Base-by-base conservation (phyloP, 31 red algal species). In the Endocladia muricata region DNA sequence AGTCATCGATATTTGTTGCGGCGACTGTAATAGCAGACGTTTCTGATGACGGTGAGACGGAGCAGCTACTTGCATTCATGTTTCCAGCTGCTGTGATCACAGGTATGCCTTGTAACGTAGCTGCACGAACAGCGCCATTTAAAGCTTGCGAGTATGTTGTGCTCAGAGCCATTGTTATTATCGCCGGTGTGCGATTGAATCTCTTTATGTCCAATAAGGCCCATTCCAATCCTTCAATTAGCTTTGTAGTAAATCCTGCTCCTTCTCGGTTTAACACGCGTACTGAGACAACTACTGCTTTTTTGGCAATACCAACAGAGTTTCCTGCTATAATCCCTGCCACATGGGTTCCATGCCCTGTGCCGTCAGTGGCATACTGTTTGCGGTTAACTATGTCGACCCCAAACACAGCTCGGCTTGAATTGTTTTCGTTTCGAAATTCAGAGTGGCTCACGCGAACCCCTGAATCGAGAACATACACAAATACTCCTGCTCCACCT, bases 271-370 rank as follows among this genome's bases (percentile, higher is more conserved):
- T 75, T 31, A 73, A 40, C 11, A 88, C 84, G 9, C 84, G 74
- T 1, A 88, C 84, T 5, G 84, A 72, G 55, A 88, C 73, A 48
- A 88, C 21, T 15, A 33, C 64, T 8, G 76, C 84, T 6, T 61
- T 68, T 58, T 70, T 78, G 31, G 84, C 84, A 15, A 88, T 75
- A 25, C 84, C 84, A 48, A 61, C 38, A 15, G 64, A 38, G 17
- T 55, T 70, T 19, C 84, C 84, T 1, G 33, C 84, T 17, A 88
- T 44, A 31, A 78, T 88, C 23, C 30, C 84, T 26, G 84, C 61
- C 39, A 88, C 84, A 72, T 88, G 84, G 44, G 84, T 88, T 15
- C 84, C 84, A 73, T 88, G 84, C 48, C 84, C 84, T 28, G 62
- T 88, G 43, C 64, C 75, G 49, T 88, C 84, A 6, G 49, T 35